phyloP scores from a whole-genome alignment of 495 filamentous ascomycete species.

The Penicillium paxilli region DNA sequence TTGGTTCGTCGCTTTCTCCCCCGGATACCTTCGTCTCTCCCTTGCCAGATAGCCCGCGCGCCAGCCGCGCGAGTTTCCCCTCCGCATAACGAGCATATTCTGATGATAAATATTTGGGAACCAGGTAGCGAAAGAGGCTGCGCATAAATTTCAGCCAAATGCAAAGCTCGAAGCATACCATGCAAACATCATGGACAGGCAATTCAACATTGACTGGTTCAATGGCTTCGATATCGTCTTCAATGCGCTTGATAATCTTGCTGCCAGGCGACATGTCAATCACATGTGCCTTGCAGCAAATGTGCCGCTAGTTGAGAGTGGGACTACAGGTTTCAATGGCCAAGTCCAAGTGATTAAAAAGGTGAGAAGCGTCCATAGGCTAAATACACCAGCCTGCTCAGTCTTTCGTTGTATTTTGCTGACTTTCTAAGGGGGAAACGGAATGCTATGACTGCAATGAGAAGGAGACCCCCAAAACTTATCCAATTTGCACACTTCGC shows the following conservation, averaged over 20 bases:
- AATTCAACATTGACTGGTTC: constrained; percentile 93
- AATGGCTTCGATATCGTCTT: constrained; percentile 81
- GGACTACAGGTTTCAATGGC: constrained; percentile 96
- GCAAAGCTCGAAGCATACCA: constrained; percentile 89
- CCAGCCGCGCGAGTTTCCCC: not conserved
- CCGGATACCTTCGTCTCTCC: constrained; percentile 7
- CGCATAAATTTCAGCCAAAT: constrained; percentile 85
- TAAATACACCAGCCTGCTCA: not conserved
- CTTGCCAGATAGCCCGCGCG: constrained; percentile 4
- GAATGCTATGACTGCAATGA: constrained; percentile 95
- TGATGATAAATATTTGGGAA: constrained; percentile 16
- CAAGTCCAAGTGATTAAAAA: constrained; percentile 96
- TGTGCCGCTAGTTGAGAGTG: constrained; percentile 92
- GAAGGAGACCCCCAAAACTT: constrained; percentile 86
- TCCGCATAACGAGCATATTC: not conserved
- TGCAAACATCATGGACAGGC: constrained; percentile 91
- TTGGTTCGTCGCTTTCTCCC: constrained; percentile 60
- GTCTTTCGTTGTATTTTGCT: not conserved
- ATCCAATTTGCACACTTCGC: constrained; percentile 94
- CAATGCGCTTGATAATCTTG: constrained; percentile 96
- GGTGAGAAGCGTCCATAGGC: constrained; percentile 35
- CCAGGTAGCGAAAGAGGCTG: constrained; percentile 92
- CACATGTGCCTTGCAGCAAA: constrained; percentile 93
- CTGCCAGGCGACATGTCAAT: constrained; percentile 93
- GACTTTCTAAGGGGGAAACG: constrained; percentile 62